Base-by-base conservation (phyloP, 495 filamentous ascomycete species). In the Amorphotheca resinae region DNA sequence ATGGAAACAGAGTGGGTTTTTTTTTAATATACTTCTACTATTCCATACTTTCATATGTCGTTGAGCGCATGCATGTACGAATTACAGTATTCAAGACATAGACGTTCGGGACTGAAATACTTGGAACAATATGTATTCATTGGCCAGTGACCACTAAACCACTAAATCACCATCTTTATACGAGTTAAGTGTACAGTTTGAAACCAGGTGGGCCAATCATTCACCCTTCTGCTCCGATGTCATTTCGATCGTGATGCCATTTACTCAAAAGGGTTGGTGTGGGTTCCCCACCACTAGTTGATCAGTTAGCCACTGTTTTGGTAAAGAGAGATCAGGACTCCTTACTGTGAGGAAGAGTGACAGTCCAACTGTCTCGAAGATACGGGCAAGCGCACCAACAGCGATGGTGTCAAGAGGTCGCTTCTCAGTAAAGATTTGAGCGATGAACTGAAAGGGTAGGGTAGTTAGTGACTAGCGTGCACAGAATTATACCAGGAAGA, bases 331-430 rank as follows among this genome's bases (percentile, higher is more conserved):
- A 28, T 5, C 5, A 5, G 11, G 25, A 28, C 25, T 28, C n/a
- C n/a, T n/a, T 28, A 28, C 25, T 52, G 85, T 94, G 47, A 98
- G 67, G 74, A 95, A 86, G 59, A 95, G 53, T 43, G 81, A 84
- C 32, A 96, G 71, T 26, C 91, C 91, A 41, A 96, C 79, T 3
- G 91, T 95, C 71, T 98, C 91, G 47, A 95, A 77, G 52, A 91
- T 45, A 55, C 87, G 84, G 47, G 82, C 79, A 8, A 91, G 63
- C 36, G 79, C 76, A 55, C 80, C 83, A 42, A 95, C 79, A 38
- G 86, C 88, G 47, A 96, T 77, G 37, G 82, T 86, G 61, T 96
- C 91, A 7, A 87, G 62, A 12, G 89, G 82, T 22, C 88, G 78
- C 70, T 91, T 93, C 72, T 96, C 91, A 20, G 83, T 78, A 55